Evolutionary conservation across 306 rosid genomes (phyloP).

Genomic region (Vigna mungo): DNA sequence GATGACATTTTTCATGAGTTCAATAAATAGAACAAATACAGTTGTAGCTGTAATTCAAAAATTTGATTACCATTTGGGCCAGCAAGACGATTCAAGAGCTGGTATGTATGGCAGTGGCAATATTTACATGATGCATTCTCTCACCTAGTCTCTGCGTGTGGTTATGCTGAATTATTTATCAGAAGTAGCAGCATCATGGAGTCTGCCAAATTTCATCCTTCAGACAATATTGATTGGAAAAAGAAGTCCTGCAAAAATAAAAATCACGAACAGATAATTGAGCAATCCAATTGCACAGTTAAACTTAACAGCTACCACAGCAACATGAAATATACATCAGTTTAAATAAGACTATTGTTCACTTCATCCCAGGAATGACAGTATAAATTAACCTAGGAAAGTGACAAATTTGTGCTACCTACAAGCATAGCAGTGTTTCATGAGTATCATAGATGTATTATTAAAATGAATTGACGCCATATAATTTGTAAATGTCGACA

Average conservation of each 20-base stretch:
- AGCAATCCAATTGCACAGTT: constrained; percentile 36
- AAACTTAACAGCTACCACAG: constrained; percentile 38
- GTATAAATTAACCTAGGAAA: constrained; percentile 21
- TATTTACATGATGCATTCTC: constrained; percentile 43
- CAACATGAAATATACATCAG: constrained; percentile 41
- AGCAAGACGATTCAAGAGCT: constrained; percentile 15
- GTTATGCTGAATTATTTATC: constrained; percentile 40
- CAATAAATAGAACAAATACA: constrained; percentile 10
- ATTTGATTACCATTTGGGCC: constrained; percentile 24
- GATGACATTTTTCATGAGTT: neutral
- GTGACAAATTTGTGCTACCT: constrained; percentile 39
- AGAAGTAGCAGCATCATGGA: constrained; percentile 39
- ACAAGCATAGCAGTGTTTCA: constrained; percentile 39
- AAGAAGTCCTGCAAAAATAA: constrained; percentile 58
- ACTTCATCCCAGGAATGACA: constrained; percentile 32
- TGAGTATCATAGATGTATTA: constrained; percentile 27
- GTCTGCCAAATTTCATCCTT: constrained; percentile 38
- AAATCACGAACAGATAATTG: constrained; percentile 45
- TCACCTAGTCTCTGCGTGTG: constrained; percentile 2
- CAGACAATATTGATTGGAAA: constrained; percentile 39
- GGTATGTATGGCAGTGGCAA: neutral
- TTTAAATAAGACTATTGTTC: constrained; percentile 28
- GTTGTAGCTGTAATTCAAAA: constrained; percentile 24
- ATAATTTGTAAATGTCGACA: constrained; percentile 4
- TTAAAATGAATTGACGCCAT: neutral